Evolutionary conservation across 2,329 filamentous ascomycete species (phyloP), one percentile per base, ranked within the genome.

Genomic region (Clonostachys byssicola): DNA sequence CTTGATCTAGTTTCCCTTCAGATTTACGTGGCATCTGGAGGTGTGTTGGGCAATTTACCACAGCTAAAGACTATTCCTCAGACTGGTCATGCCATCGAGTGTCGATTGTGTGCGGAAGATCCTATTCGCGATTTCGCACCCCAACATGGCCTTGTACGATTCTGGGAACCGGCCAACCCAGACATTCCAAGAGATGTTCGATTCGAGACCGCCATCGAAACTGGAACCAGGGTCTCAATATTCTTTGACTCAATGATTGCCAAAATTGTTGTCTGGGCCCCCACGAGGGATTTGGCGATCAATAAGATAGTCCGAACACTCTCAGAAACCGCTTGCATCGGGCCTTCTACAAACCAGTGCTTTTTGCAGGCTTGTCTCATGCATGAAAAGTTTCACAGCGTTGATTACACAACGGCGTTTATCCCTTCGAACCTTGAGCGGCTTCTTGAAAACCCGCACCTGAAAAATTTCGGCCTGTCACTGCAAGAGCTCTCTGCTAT

Each of bases 1-100:
- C 94, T 99, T 64, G 96, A 97, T 72, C 72, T 99, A 65, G 94
- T 94, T 44, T 92, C 95, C 52, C 92, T 94, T 46, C 94, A 99
- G 75, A 86, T 99, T 46, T 94, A 99, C 76, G 87, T 99, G 73
- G 94, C 94, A 62, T 99, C 99, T 94, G 94, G 94, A 6, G 20
- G 20, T 23, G 20, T 6, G 20, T 23, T 23, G 20, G 6, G 20
- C 20, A 23, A 23, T 5, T 5, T 23, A 7, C 20, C 20, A 23
- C 20, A 23, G 20, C 20, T 23, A 6, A 23, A 23, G 5, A 7
- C 20, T 7, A 23, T 23, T 23, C 20, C 20, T 23, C 66, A 66
- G 34, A 48, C 51, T 3, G 69, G 68, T 5, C 63, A 71, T 47
- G 68, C 71, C 2, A 66, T 74, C 13, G 71, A 74, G 51, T 66